phyloP scores from a whole-genome alignment of 805 yeast species.

The Grigorovia yakushimaensis region DNA sequence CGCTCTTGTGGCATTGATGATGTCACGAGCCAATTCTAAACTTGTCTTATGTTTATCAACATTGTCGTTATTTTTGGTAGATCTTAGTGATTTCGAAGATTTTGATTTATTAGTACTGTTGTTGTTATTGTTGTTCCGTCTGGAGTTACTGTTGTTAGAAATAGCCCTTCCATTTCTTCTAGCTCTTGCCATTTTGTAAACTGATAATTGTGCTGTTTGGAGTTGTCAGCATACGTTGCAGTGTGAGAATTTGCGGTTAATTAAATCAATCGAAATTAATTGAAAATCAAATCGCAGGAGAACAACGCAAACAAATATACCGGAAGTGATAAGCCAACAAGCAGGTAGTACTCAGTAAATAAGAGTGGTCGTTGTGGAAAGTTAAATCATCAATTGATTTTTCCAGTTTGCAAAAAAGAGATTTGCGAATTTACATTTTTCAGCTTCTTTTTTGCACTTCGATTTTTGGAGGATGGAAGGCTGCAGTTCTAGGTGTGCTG shows the following conservation, averaged over 20 bases:
- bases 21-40: not conserved
- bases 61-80: not conserved
- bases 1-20: not conserved
- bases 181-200: not conserved
- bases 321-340: too few relatives aligned
- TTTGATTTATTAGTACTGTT: not conserved
- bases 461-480: too few relatives aligned
- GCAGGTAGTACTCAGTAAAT: too few relatives aligned
- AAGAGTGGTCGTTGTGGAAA: not conserved
- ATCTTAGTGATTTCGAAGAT: not conserved
- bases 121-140: not conserved
- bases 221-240: too few relatives aligned
- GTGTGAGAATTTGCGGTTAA: too few relatives aligned
- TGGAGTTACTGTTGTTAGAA: not conserved
- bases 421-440: not conserved
- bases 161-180: not conserved
- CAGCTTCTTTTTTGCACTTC: not conserved
- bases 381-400: too few relatives aligned
- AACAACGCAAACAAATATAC: too few relatives aligned
- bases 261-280: too few relatives aligned
- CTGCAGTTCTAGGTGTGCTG: too few relatives aligned
- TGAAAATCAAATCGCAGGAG: too few relatives aligned
- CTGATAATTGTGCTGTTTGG: too few relatives aligned
- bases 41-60: not conserved
- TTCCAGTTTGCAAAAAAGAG: too few relatives aligned